Conservation (phyloP, 495 filamentous ascomycete genomes). For the Hyaloscypha hepaticicola region DNA sequence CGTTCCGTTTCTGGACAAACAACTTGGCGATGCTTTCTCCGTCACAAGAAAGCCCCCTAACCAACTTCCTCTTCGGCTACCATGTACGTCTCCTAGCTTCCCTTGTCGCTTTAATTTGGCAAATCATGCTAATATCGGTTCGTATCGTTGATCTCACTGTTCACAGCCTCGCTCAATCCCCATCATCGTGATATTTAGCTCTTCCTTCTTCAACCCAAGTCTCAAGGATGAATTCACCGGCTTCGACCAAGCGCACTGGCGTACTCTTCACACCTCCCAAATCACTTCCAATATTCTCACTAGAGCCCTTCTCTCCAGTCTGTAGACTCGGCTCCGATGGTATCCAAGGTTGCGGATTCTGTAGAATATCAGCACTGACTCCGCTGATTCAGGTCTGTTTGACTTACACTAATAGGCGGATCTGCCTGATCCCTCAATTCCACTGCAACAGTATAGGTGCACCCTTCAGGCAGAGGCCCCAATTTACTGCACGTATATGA, state of each 20-base stretch:
- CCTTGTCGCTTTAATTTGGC: not conserved
- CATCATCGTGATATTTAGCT: slow-evolving; percentile 21
- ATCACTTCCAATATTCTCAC: slow-evolving; percentile 37
- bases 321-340: slow-evolving; percentile 53
- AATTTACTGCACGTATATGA: slow-evolving; percentile 20
- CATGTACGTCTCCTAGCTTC: not conserved
- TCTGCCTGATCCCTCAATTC: slow-evolving; percentile 74
- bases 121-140: not conserved
- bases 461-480: slow-evolving; percentile 64
- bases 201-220: slow-evolving; percentile 63
- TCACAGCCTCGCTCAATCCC: not conserved
- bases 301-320: slow-evolving; percentile 38
- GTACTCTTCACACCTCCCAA: slow-evolving; percentile 48
- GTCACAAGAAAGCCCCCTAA: no score
- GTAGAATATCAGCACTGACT: no score
- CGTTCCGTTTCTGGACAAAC: no score
- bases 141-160: not conserved
- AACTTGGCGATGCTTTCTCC: not conserved
- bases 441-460: slow-evolving; percentile 83
- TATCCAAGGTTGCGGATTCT: slow-evolving; percentile 66
- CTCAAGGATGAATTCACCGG: slow-evolving; percentile 65
- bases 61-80: not conserved
- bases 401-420: slow-evolving; percentile 65
- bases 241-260: slow-evolving; percentile 59
- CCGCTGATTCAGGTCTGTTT: not conserved